phyloP scores from a whole-genome alignment of 805 yeast species.

The Ogataea nakhonphanomensis region DNA sequence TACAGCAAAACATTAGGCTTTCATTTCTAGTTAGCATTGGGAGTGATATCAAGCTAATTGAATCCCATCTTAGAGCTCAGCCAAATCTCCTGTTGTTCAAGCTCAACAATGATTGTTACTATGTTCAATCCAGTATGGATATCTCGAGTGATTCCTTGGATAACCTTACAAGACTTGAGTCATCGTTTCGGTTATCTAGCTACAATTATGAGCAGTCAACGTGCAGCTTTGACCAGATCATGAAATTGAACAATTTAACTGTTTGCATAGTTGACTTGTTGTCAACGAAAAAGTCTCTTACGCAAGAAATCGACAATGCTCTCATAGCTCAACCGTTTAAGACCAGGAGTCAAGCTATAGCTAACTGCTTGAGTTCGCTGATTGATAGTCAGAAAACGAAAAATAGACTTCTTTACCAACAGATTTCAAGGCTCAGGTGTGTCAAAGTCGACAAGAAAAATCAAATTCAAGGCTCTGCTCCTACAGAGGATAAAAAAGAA shows the following conservation, averaged over 20 bases:
- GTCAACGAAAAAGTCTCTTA: conserved; percentile 16
- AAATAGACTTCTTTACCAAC: conserved; percentile 3
- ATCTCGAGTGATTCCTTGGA: conserved; percentile 15
- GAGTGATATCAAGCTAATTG: conserved; percentile 23
- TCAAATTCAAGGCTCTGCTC: neutral
- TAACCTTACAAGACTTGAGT: conserved; percentile 8
- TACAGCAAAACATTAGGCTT: conserved; percentile 27
- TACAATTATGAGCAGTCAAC: conserved; percentile 21
- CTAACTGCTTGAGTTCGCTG: conserved; percentile 1
- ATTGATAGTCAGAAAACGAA: conserved; percentile 1
- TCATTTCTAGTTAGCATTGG: conserved; percentile 34
- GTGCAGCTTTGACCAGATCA: conserved; percentile 38
- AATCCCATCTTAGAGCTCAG: conserved; percentile 16
- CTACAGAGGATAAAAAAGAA: conserved; percentile 7
- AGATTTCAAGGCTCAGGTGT: conserved; percentile 1
- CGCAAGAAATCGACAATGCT: conserved; percentile 5
- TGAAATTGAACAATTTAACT: conserved; percentile 40
- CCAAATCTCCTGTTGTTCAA: conserved; percentile 27
- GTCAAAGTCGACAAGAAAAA: conserved; percentile 1
- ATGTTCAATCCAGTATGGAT: conserved; percentile 16
- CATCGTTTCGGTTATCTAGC: conserved; percentile 1
- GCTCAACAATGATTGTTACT: conserved; percentile 33
- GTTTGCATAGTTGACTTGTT: conserved; percentile 35
- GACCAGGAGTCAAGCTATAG: neutral
- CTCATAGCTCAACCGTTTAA: neutral